Evolutionary conservation across 2,329 filamentous ascomycete genomes (phyloP).

Genomic region (Fusarium lateritium): DNA sequence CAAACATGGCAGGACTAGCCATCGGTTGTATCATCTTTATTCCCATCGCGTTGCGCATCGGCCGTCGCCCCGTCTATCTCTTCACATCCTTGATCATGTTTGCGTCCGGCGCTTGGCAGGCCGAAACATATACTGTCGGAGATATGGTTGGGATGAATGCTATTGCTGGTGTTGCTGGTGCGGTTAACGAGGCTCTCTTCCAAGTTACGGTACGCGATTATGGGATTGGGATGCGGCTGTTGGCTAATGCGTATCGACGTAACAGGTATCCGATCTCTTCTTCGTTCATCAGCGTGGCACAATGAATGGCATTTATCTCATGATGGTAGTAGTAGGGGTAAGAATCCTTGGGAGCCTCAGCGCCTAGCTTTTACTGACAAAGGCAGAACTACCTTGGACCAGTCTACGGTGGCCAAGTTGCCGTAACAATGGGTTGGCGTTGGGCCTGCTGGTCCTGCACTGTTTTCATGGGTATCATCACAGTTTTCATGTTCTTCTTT

Average conservation of each 20-base stretch:
- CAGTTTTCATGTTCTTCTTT: slow-evolving; percentile 52
- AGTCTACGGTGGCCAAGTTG: slow-evolving; percentile 29
- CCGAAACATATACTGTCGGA: slow-evolving; percentile 37
- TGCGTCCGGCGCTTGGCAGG: slow-evolving; percentile 45
- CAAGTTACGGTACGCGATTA: slow-evolving; percentile 52
- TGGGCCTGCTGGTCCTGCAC: slow-evolving; percentile 58
- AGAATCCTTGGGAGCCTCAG: neutral
- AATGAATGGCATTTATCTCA: slow-evolving; percentile 47
- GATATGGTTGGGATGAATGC: slow-evolving; percentile 46
- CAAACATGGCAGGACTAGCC: slow-evolving; percentile 50
- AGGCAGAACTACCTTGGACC: slow-evolving; percentile 36
- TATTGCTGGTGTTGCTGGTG: slow-evolving; percentile 54
- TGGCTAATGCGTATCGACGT: rapidly evolving
- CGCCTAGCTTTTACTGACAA: rapidly evolving
- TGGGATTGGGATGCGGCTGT: rapidly evolving
- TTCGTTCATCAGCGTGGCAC: slow-evolving; percentile 52
- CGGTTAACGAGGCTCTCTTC: slow-evolving; percentile 56
- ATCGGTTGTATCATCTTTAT: slow-evolving; percentile 53
- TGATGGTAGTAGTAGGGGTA: slow-evolving; percentile 38
- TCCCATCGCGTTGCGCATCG: slow-evolving; percentile 52
- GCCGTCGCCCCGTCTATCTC: slow-evolving; percentile 51
- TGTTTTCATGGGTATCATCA: slow-evolving; percentile 39
- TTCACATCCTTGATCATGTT: slow-evolving; percentile 43
- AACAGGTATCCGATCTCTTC: slow-evolving; percentile 48
- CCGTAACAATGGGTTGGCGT: slow-evolving; percentile 47